These are phyloP conservation scores for Leptographium procerum DNA, from an alignment of 2,329 filamentous ascomycete species.

Conservation along the genomic window DNA sequence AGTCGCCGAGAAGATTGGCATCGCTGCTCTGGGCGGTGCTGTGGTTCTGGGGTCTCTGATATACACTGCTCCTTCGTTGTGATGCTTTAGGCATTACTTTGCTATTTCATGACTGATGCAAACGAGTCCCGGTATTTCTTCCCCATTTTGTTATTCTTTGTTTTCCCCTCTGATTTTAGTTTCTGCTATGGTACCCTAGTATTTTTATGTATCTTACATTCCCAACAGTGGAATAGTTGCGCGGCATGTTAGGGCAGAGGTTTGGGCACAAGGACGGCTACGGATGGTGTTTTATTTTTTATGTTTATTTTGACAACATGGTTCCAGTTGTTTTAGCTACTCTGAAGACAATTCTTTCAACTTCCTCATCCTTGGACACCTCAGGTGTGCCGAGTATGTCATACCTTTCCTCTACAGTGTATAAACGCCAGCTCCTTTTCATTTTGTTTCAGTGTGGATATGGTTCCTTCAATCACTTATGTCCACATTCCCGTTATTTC, in stretches of 20 bases:
- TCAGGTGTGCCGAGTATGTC: too few relatives aligned
- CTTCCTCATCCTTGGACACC: too few relatives aligned
- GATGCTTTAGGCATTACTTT: neutral
- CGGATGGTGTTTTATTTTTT: neutral
- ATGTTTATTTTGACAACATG: neutral
- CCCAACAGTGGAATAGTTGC: neutral
- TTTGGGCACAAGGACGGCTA: neutral
- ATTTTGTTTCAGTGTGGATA: neutral
- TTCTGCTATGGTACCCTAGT: neutral
- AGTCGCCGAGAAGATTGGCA: constrained; percentile 17
- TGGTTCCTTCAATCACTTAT: too few relatives aligned
- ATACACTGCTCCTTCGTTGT: constrained; percentile 26
- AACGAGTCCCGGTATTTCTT: neutral
- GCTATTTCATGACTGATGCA: neutral
- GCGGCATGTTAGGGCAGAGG: neutral
- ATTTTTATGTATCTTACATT: neutral
- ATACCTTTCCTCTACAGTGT: too few relatives aligned
- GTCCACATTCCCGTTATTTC: too few relatives aligned
- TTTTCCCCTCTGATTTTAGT: neutral
- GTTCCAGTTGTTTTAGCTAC: neutral
- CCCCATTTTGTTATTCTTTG: neutral
- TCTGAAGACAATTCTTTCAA: neutral
- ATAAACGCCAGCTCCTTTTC: neutral
- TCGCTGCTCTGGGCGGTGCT: constrained; percentile 25
- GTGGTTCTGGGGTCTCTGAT: constrained; percentile 25